Evolutionary conservation across 768 basidiomycete genomes (phyloP), one percentile per base, ranked within the genome.

Genomic region (Russula earlei): DNA sequence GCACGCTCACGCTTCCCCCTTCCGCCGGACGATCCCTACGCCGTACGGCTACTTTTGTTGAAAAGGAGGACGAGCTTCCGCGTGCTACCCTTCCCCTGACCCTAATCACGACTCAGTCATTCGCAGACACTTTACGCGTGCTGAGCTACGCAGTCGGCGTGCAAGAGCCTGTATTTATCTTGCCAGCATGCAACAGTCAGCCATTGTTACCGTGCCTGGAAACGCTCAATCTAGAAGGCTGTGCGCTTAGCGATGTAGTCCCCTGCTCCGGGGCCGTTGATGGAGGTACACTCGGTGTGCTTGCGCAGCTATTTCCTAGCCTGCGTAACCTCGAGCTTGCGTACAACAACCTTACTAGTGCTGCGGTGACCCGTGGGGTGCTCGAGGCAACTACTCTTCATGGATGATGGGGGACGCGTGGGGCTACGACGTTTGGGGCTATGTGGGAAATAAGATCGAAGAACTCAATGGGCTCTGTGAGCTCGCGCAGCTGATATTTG

Each of bases 211-310:
- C 87, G 0, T 70, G 67, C 33, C 69, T 92, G 31, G 87, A 91
- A 66, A 90, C 90, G 64, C 77, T 92, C 10, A 73, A 74, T 60
- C 67, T 91, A 38, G 85, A 87, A 64, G 85, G 84, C 5, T 92
- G 90, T 63, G 79, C 79, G 55, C 71, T 92, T 7, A 65, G 74
- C 15, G 85, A 90, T 1, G 75, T 84, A 14, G 67, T 74, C 2
- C 65, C 67, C 20, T 70, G 75, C 0, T 71, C 76, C 7, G 66
- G 72, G 0, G 75, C 78, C 20, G 73, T 75, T 2, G 77, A 55
- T 53, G 81, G 85, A 60, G 72, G 74, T 5, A 69, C 87, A 17
- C 68, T 92, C 20, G 73, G 79, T 0, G 71, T 84, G 24, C 67
- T 92, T 40, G 71, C 79, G 2, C 74, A 71, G 52, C 72, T 91